Conservation (phyloP, 2,329 filamentous ascomycete genomes). For the Colletotrichum spinosum region DNA sequence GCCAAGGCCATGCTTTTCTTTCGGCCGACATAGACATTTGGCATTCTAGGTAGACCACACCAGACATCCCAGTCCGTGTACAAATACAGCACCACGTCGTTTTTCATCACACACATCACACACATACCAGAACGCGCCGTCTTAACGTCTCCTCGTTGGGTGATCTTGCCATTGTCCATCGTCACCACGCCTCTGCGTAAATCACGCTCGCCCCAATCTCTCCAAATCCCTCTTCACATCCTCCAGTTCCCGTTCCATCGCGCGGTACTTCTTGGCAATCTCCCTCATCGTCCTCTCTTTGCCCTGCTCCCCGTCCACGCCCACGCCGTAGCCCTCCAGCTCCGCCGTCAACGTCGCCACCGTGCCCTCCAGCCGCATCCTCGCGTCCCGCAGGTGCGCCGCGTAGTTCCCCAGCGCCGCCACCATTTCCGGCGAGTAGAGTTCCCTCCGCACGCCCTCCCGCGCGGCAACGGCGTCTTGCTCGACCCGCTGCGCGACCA, state of each 20-base stretch:
- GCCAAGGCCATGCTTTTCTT: conserved; percentile 4
- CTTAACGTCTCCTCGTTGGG: no score
- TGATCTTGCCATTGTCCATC: no score
- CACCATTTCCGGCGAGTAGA: conserved; percentile 59
- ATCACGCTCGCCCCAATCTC: conserved; percentile 44
- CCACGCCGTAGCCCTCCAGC: conserved; percentile 63
- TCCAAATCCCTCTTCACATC: conserved; percentile 62
- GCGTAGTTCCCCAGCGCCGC: conserved; percentile 60
- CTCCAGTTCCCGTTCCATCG: conserved; percentile 61
- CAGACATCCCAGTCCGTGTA: conserved; percentile 32
- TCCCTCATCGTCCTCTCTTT: conserved; percentile 65
- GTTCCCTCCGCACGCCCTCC: conserved; percentile 48
- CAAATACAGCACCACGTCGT: conserved; percentile 33
- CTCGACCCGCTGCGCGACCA: conserved; percentile 56
- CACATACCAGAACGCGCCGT: background rate
- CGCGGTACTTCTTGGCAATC: conserved; percentile 62
- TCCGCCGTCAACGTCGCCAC: conserved; percentile 55
- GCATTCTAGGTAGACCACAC: conserved; percentile 23
- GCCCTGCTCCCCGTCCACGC: conserved; percentile 46
- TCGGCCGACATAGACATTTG: conserved; percentile 31
- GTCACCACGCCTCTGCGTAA: background rate
- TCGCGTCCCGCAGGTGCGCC: conserved; percentile 61
- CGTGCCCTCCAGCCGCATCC: conserved; percentile 56
- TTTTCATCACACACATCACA: conserved; percentile 5
- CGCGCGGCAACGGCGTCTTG: conserved; percentile 51